A percentile compares a stretch with the other conserved stretches of the same genome.
These are phyloP conservation scores for Podila epicladia DNA, from an alignment of 192 early-diverging fungal genomes.

Conservation along the genomic window DNA sequence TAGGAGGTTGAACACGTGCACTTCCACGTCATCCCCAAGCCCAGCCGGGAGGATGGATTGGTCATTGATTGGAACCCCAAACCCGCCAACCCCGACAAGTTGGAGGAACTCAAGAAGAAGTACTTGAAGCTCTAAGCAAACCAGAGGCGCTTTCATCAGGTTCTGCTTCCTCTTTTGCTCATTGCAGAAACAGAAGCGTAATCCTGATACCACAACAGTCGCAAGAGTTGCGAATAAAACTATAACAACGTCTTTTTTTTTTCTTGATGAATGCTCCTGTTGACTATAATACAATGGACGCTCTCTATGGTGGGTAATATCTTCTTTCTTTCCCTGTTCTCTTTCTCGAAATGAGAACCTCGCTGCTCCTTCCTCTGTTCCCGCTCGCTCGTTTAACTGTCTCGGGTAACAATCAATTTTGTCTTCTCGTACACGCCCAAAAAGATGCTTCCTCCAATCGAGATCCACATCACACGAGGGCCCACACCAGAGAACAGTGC, in stretches of 20 bases:
- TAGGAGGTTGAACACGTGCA: constrained; percentile 93
- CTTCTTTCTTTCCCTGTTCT: not conserved
- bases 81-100: constrained; percentile 60
- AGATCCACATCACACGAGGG: constrained; percentile 95
- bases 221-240: not conserved
- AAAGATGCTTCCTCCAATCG: constrained; percentile 94
- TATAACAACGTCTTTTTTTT: not conserved
- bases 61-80: constrained; percentile 73
- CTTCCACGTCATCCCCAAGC: constrained; percentile 91
- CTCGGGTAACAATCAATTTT: constrained; percentile 30
- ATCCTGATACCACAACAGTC: not conserved
- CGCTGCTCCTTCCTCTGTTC: not conserved
- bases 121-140: constrained; percentile 31
- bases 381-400: not conserved
- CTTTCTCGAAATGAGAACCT: not conserved
- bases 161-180: not conserved
- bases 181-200: not conserved
- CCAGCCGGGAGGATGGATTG: constrained; percentile 72
- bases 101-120: constrained; percentile 54
- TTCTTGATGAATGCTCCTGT: not conserved
- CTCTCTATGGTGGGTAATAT: not conserved
- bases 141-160: not conserved
- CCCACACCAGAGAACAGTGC: constrained; percentile 90
- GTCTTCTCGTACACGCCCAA: constrained; percentile 94
- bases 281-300: constrained; percentile 4